phyloP scores from a whole-genome alignment of 225 moss, liverwort and hornwort species.

The Marchantia polymorpha region DNA sequence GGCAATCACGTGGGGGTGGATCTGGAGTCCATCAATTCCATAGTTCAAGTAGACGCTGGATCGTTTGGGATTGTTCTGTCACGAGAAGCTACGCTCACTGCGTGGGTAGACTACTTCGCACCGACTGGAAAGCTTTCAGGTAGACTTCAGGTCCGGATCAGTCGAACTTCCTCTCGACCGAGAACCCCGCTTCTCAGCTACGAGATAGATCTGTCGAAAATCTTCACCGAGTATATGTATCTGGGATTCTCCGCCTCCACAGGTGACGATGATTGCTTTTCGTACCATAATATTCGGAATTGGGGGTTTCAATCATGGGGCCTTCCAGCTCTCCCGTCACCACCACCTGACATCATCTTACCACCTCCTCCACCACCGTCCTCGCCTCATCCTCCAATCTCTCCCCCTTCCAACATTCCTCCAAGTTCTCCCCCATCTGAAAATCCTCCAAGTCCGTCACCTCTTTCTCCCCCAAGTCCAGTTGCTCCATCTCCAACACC shows the following conservation, averaged over 20 bases:
- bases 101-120: conserved; percentile 18
- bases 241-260: conserved; percentile 23
- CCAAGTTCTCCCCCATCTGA: conserved; percentile 20
- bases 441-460: conserved; percentile 30
- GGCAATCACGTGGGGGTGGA: conserved; percentile 26
- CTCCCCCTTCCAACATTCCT: conserved; percentile 16
- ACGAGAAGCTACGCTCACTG: conserved; percentile 3
- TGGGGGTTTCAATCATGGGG: conserved; percentile 20
- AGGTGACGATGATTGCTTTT: not conserved
- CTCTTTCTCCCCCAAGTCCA: conserved; percentile 29
- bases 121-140: not conserved
- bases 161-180: conserved; percentile 5
- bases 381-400: conserved; percentile 17
- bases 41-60: conserved; percentile 19
- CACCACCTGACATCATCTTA: conserved; percentile 23
- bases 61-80: not conserved
- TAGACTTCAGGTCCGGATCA: conserved; percentile 11
- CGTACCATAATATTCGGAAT: not conserved
- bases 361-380: not conserved
- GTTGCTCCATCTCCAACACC: not conserved
- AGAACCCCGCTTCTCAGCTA: not conserved
- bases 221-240: conserved; percentile 10
- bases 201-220: conserved; percentile 16
- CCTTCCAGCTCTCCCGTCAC: conserved; percentile 7
- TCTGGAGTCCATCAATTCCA: conserved; percentile 10